Evolutionary conservation across 768 basidiomycete species (phyloP), one percentile per base, ranked within the genome.

Genomic region (Paxillus ammoniavirescens): DNA sequence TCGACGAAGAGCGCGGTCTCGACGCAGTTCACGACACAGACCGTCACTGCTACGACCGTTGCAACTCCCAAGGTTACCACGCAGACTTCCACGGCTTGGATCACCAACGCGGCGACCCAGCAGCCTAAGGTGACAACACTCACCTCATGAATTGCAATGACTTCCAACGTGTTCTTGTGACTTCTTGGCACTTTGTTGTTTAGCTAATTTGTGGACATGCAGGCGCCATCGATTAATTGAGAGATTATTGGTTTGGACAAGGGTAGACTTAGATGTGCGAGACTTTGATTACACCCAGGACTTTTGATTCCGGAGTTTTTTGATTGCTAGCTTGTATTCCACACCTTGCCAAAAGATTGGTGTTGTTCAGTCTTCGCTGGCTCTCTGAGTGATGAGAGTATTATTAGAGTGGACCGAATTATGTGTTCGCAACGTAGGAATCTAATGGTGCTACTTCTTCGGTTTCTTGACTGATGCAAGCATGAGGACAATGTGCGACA

Each of bases 381-480:
- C 26, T 26, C 26, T 26, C 26, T 26, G 21, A n/a, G 15, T 5
- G 30, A 45, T 31, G n/a, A 42, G 14, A 52, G 46, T 51, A 58
- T 5, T 17, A 40, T 40, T 41, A 35, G 10, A 50, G 26, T 6
- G 40, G 46, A 51, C 36, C 36, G 26, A 12, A 30, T 26, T 30
- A 47, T 37, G 17, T 31, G 40, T 33, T 23, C 8, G 36, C 5
- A 53, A 28, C 47, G 23, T 4, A 43, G 18, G 30, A n/a, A 5
- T 40, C 38, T 21, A 28, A 38, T 21, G 26, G 26, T 26, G 26
- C 51, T 79, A 82, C 68, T 86, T 81, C 69, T 95, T 97, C 12
- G 93, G 90, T 74, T 93, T 94, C 78, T 96, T 96, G 48, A 77
- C 93, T 70, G 75, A 77, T 57, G n/a, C 42, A 57, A 45, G 61